Percentiles rank a stretch among this genome's conserved stretches.
phyloP scores from a whole-genome alignment of 2,329 filamentous ascomycete species.

The Aureobasidium mangrovei region DNA sequence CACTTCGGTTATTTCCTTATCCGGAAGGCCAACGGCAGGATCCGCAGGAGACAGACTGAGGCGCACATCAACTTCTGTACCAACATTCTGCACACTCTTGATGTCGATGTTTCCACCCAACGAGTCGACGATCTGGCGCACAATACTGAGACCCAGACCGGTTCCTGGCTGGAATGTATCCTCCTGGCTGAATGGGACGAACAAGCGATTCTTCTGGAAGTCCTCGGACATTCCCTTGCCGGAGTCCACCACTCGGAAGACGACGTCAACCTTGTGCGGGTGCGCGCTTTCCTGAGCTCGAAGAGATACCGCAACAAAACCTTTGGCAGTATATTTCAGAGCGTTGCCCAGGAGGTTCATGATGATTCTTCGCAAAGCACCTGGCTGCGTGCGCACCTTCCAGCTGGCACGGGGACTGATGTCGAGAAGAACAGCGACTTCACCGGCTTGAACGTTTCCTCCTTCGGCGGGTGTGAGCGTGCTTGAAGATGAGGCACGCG shows the following conservation, averaged over 20 bases:
- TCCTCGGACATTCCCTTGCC: conserved; percentile 57
- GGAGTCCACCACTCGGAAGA: conserved; percentile 47
- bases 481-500: not conserved
- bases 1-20: not conserved
- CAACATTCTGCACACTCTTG: conserved; percentile 40
- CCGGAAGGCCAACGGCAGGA: not conserved
- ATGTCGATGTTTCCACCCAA: conserved; percentile 53
- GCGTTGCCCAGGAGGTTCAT: conserved; percentile 42
- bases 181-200: conserved; percentile 58
- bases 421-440: conserved; percentile 38
- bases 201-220: conserved; percentile 52
- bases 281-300: not conserved
- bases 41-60: conserved; percentile 1
- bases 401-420: conserved; percentile 33
- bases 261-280: conserved; percentile 9
- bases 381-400: conserved; percentile 37
- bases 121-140: conserved; percentile 49
- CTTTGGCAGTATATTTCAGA: conserved; percentile 37
- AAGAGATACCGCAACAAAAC: conserved; percentile 31
- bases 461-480: not conserved
- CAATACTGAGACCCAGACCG: conserved; percentile 58
- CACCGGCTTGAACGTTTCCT: conserved; percentile 10
- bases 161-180: conserved; percentile 51
- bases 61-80: conserved; percentile 33
- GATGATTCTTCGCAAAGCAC: conserved; percentile 36